Evolutionary conservation across 306 rosid genomes (phyloP), one percentile per base, ranked within the genome.

Genomic region (Quercus bicolor): DNA sequence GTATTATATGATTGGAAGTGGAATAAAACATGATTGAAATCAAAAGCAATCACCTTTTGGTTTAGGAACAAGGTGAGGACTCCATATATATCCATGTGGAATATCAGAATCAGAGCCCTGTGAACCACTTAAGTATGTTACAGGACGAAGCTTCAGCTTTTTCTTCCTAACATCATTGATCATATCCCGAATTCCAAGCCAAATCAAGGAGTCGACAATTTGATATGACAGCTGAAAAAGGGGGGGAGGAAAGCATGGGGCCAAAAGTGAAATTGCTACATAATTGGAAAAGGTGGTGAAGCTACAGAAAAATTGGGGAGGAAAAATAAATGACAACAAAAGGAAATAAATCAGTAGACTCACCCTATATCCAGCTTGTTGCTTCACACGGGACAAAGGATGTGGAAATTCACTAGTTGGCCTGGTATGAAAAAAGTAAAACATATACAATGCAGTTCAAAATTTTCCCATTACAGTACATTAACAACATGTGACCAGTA

Each of bases 121-220:
- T 56, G 98, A 96, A 78, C 99, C 99, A 87, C 99, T 96, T 87
- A 96, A 89, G 83, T 96, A 96, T 51, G 99, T 96, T 56, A 96
- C 99, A 6, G 99, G 99, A 77, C 99, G 94, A 34, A 96, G 87
- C 81, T 87, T 93, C 92, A 96, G 77, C 86, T 70, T 93, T 82
- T 96, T 96, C 86, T 93, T 96, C 85, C 99, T 87, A 83, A 93
- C 81, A 82, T 96, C 98, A 87, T 96, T 96, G 80, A 96, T 90
- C 98, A 96, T 83, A 86, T 96, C 99, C 55, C 99, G 89, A 82
- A 93, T 96, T 84, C 99, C 99, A 60, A 96, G 97, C 99, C 99
- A 96, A 80, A 96, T 90, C 83, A 96, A 81, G 74, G 98, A 90
- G 83, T 96, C 99, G 31, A 96, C 99, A 76, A 96, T 93, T 91